Percentiles rank a stretch among this genome's conserved stretches.
These are phyloP conservation scores for Acanthamoeba triangularis DNA, from an alignment of 208 protist species.

Conservation along the genomic window DNA sequence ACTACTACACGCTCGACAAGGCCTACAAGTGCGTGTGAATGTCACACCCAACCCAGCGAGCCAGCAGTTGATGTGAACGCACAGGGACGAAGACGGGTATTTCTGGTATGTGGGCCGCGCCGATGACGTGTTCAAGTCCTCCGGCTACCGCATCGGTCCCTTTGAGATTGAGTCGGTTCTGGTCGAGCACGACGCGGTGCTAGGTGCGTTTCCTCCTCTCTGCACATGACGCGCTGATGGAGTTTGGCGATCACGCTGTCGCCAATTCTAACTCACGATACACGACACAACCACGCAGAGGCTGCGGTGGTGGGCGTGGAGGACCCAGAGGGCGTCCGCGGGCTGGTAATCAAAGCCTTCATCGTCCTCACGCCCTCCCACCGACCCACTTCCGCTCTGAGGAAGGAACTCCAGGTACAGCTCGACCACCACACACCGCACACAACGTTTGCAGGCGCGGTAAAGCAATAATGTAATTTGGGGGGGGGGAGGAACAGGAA, in stretches of 20 bases:
- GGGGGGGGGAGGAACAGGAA: too few relatives aligned
- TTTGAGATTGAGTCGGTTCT: constrained; percentile 41
- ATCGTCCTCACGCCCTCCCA: not conserved
- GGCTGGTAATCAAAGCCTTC: not conserved
- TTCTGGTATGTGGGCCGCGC: constrained; percentile 48
- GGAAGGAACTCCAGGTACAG: not conserved
- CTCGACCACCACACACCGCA: too few relatives aligned
- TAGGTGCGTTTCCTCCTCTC: not conserved
- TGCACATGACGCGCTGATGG: too few relatives aligned
- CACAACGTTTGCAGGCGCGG: too few relatives aligned
- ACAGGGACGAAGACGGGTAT: constrained; percentile 36
- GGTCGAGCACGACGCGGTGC: not conserved
- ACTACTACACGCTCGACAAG: constrained; percentile 58
- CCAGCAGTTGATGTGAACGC: not conserved
- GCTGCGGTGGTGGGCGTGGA: constrained; percentile 4
- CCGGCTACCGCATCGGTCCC: constrained; percentile 17
- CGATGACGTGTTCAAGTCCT: constrained; percentile 42
- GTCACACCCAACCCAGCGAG: not conserved
- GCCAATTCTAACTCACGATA: too few relatives aligned
- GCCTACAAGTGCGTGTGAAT: not conserved
- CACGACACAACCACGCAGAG: too few relatives aligned
- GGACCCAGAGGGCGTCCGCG: not conserved
- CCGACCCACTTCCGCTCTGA: not conserved
- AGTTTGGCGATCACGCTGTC: too few relatives aligned
- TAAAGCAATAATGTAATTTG: too few relatives aligned